These are phyloP conservation scores for Parachlorella kessleri DNA, from an alignment of 139 green algal species.

Conservation along the genomic window DNA sequence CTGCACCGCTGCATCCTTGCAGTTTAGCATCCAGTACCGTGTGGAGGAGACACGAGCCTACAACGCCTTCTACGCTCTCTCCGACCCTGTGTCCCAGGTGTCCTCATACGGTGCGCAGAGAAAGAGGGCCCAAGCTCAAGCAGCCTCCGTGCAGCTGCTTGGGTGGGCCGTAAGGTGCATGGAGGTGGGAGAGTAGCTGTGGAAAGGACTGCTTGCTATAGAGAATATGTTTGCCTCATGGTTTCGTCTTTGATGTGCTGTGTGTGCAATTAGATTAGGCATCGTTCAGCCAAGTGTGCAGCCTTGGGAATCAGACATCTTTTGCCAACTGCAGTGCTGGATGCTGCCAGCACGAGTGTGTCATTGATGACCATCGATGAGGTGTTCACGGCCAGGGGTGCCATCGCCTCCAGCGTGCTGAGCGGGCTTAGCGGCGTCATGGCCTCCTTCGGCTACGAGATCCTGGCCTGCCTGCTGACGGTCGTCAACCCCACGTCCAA, in stretches of 20 bases:
- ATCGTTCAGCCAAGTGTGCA: background rate
- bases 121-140: background rate
- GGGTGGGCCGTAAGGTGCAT: background rate
- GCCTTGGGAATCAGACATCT: background rate
- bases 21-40: slow-evolving; percentile 22
- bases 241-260: background rate
- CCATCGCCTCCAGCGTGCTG: background rate
- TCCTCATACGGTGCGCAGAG: slow-evolving; percentile 17
- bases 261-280: background rate
- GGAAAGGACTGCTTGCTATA: background rate
- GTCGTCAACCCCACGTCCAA: background rate
- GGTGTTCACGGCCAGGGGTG: background rate
- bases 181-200: background rate
- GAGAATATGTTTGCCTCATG: too few relatives aligned
- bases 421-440: background rate
- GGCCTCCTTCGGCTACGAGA: slow-evolving; percentile 1
- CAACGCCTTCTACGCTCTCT: slow-evolving; percentile 15
- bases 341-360: background rate
- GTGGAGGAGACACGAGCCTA: slow-evolving; percentile 2
- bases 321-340: slow-evolving; percentile 9
- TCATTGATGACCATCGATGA: slow-evolving; percentile 1
- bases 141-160: background rate
- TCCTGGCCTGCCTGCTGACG: slow-evolving; percentile 27
- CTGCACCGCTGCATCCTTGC: too few relatives aligned
- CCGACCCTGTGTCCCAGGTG: slow-evolving; percentile 1